Base-by-base conservation (phyloP, 2,329 filamentous ascomycete species). In the Leptographium radiaticola region DNA sequence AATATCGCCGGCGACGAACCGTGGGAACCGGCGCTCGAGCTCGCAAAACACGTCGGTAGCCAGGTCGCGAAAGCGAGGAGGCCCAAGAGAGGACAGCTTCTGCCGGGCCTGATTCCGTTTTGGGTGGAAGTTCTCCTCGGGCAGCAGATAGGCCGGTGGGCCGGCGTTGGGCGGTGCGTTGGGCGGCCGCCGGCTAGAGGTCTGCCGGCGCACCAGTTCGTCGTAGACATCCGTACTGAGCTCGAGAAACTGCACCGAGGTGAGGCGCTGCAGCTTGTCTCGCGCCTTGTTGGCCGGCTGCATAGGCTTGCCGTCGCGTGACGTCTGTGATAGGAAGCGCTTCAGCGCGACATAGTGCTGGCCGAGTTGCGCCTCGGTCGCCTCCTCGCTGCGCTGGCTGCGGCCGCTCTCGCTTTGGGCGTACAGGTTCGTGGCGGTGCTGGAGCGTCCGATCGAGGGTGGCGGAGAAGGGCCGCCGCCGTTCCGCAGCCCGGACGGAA, bases 21-120 rank as follows among this genome's bases (percentile, higher is more conserved):
- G 77, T 7, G 93, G 93, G 66, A 93, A 95, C 51, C 93, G 78
- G 58, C 93, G 79, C 68, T 97, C 93, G 57, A 97, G 73, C 67
- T 98, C 93, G 69, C 87, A 94, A 66, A 93, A 97, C 18, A 98
- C 91, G 69, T 98, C 93, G 44, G 89, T 95, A 11, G 89, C 91
- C 8, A 98, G 76, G 64, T 97, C 90, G 61, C 88, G 81, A 65
- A 98, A 98, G 55, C 91, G 79, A 31, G 88, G 84, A 25, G 86
- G 83, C 4, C 89, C 89, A 15, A 98, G 79, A 0, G 90, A 95
- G 0, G 89, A 91, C 20, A 98, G 79, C 67, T 95, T 94, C 68
- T 96, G 89, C 43, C 93, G 81, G n/a, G 93, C 93, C 67, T 97
- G 90, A 66, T 98, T 98, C 58, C 93, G 85, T 70, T 97, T 98